These are phyloP conservation scores for Aristolochia californica DNA, from an alignment of 164 flowering plant genomes.

Conservation along the genomic window DNA sequence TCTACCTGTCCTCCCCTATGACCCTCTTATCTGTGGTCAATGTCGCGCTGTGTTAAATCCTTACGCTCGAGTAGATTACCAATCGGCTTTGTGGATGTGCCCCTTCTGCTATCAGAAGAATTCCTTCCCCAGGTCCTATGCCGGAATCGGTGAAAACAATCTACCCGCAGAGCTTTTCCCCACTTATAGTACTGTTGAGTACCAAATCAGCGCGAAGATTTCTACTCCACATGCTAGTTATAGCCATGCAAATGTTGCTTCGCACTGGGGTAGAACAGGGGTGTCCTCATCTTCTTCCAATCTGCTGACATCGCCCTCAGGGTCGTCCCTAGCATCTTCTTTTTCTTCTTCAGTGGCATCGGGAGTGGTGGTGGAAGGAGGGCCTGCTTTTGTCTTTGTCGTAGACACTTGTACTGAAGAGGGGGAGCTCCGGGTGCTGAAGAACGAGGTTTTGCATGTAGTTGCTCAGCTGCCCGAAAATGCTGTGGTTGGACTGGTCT, in stretches of 20 bases:
- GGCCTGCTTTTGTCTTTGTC: conserved; percentile 79
- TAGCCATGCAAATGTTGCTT: no score
- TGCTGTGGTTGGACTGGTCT: conserved; percentile 63
- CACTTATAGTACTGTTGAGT: conserved; percentile 77
- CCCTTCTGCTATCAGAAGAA: conserved; percentile 63
- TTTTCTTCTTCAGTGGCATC: no score
- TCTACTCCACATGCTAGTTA: no score
- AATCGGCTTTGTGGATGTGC: conserved; percentile 67
- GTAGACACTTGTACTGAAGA: conserved; percentile 57
- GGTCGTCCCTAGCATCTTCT: no score
- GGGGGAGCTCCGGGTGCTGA: conserved; percentile 65
- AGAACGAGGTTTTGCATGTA: conserved; percentile 60
- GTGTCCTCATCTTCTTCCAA: no score
- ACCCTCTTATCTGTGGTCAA: conserved; percentile 47
- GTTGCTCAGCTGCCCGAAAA: conserved; percentile 73
- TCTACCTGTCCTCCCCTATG: conserved; percentile 68
- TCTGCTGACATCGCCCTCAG: conserved; percentile 13
- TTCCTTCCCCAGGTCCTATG: conserved; percentile 53
- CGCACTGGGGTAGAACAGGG: no score
- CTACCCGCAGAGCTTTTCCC: conserved; percentile 95
- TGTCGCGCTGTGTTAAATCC: conserved; percentile 78
- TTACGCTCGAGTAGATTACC: conserved; percentile 81
- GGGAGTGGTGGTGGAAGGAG: conserved; percentile 4
- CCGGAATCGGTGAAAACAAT: conserved; percentile 58
- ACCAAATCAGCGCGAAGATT: conserved; percentile 21